A percentile compares a stretch with the other conserved stretches of the same genome.
phyloP scores from a whole-genome alignment of 2,329 filamentous ascomycete genomes.

The Phialophora expanda region DNA sequence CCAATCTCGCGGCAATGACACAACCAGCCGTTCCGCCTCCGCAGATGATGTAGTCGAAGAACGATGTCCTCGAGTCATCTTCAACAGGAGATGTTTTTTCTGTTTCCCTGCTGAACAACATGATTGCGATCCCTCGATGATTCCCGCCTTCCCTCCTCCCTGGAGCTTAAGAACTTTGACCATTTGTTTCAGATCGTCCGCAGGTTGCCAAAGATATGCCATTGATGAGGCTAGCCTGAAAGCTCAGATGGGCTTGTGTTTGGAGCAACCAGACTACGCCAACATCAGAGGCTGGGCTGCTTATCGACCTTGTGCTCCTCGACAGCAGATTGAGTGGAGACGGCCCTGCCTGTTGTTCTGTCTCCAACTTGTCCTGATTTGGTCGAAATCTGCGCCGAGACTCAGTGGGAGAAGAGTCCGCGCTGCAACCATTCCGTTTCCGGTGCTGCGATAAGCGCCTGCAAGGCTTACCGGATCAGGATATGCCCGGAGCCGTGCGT shows the following conservation, averaged over 20 bases:
- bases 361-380: background rate
- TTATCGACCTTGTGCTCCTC: no score
- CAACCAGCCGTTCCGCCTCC: conserved; percentile 27
- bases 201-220: no score
- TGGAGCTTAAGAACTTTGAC: no score
- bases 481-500: no score
- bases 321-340: background rate
- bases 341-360: background rate
- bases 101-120: background rate
- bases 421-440: background rate
- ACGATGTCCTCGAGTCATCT: background rate
- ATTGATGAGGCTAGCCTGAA: no score
- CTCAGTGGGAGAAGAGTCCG: background rate
- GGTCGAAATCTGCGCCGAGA: background rate
- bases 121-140: background rate
- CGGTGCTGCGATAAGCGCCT: background rate
- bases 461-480: no score
- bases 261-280: no score
- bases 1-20: conserved; percentile 17
- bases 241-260: no score
- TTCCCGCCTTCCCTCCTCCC: no score
- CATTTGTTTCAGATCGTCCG: no score
- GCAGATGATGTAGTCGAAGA: conserved; percentile 26
- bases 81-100: no score
- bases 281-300: no score